phyloP scores from a whole-genome alignment of 2,329 filamentous ascomycete genomes.

The Ramularia collo-cygni region DNA sequence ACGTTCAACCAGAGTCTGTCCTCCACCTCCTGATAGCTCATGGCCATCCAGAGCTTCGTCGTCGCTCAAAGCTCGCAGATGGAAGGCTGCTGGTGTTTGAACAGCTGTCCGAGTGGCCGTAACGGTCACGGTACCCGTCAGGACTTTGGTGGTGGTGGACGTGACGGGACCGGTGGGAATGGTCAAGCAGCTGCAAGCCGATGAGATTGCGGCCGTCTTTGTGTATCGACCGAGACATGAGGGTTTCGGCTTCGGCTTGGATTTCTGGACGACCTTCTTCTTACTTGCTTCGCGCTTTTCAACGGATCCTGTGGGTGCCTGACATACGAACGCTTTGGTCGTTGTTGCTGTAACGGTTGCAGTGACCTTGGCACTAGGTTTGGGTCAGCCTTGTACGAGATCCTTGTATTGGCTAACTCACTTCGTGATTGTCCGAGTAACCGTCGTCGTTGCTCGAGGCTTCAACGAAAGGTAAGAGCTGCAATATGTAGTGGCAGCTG shows the following conservation, averaged over 20 bases:
- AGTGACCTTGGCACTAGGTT: too few relatives aligned
- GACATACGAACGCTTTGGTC: too few relatives aligned
- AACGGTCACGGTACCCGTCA: not conserved
- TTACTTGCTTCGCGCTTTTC: too few relatives aligned
- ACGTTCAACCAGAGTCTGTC: not conserved
- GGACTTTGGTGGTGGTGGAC: not conserved
- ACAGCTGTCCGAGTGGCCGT: not conserved
- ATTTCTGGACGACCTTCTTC: too few relatives aligned
- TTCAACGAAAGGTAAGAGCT: constrained; percentile 1
- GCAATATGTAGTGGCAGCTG: constrained; percentile 1
- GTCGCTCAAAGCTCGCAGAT: not conserved
- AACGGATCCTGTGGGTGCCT: too few relatives aligned
- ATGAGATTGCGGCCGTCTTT: not conserved
- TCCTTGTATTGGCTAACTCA: too few relatives aligned
- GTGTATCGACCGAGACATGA: not conserved
- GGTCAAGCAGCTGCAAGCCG: constrained; percentile 1
- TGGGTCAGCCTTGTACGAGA: too few relatives aligned
- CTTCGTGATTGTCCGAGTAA: not conserved
- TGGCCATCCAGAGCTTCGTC: not conserved
- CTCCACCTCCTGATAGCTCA: not conserved
- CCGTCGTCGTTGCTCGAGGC: not conserved
- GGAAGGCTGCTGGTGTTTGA: not conserved
- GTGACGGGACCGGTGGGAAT: constrained; percentile 1
- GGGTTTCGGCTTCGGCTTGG: not conserved
- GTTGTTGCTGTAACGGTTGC: too few relatives aligned